phyloP scores from a whole-genome alignment of 1,139 yeast genomes.

The Blastobotrys apis region DNA sequence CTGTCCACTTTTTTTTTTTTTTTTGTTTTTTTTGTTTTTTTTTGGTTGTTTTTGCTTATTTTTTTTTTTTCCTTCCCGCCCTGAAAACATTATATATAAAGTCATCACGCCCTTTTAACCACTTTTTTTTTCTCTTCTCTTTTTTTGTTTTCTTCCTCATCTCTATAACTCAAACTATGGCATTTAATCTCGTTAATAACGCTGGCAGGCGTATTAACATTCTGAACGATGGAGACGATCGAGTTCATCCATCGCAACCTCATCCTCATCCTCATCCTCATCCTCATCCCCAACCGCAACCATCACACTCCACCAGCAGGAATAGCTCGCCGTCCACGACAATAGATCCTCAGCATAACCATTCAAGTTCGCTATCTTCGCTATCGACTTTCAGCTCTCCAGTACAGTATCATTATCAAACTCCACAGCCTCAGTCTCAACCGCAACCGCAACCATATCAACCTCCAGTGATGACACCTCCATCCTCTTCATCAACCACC shows the following conservation, averaged over 20 bases:
- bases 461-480: neutral
- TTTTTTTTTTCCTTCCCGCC: neutral
- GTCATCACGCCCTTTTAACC: neutral
- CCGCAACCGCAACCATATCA: neutral
- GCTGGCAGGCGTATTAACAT: constrained; percentile 24
- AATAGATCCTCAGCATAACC: neutral
- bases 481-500: neutral
- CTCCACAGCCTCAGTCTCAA: neutral
- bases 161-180: constrained; percentile 21
- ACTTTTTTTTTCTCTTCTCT: neutral
- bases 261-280: constrained; percentile 11
- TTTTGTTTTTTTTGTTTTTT: neutral
- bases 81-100: too few species aligned
- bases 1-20: neutral
- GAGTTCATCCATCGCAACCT: neutral
- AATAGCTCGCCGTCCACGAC: neutral
- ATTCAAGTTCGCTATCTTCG: neutral
- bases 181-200: constrained; percentile 25
- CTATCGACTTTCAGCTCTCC: neutral
- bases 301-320: constrained; percentile 5
- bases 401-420: neutral
- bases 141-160: constrained; percentile 1
- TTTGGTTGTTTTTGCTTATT: neutral
- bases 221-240: constrained; percentile 20
- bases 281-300: constrained; percentile 9